Evolutionary conservation across 2,329 filamentous ascomycete species (phyloP).

Genomic region (Dactylonectria macrodidyma): DNA sequence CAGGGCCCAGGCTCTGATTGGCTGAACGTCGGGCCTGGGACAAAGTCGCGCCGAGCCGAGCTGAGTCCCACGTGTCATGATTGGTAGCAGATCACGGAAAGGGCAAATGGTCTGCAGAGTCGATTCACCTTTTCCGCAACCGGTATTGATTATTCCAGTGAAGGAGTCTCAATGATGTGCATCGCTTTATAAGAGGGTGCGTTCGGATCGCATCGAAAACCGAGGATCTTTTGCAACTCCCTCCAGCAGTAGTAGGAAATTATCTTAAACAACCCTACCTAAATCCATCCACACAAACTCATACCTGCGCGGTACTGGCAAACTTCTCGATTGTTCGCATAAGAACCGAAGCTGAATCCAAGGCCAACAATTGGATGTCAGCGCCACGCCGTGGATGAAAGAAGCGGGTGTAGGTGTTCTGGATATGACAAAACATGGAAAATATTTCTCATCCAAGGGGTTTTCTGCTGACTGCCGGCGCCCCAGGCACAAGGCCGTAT

Average conservation of each 20-base stretch:
- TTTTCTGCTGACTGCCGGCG: not conserved
- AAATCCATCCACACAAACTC: not conserved
- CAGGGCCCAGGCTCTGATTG: slow-evolving; percentile 46
- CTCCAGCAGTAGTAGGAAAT: not conserved
- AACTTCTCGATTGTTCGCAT: not conserved
- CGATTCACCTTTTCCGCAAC: not conserved
- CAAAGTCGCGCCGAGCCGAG: slow-evolving; percentile 44
- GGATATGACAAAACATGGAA: not conserved
- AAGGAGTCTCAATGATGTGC: not conserved
- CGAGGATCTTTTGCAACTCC: not conserved
- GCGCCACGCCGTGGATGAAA: not conserved
- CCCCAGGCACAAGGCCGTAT: no score
- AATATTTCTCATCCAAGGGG: not conserved
- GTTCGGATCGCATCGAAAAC: not conserved
- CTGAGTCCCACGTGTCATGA: slow-evolving; percentile 12
- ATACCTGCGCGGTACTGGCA: not conserved
- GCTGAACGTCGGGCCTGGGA: slow-evolving; percentile 36
- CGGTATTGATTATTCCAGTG: not conserved
- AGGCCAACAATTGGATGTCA: not conserved
- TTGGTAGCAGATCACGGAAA: not conserved
- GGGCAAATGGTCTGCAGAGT: not conserved
- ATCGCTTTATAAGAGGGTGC: not conserved
- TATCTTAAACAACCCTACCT: not conserved
- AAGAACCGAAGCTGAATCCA: not conserved
- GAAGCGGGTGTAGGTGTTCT: not conserved